Conservation (phyloP, 495 filamentous ascomycete species). For the Penicillium coffeae region DNA sequence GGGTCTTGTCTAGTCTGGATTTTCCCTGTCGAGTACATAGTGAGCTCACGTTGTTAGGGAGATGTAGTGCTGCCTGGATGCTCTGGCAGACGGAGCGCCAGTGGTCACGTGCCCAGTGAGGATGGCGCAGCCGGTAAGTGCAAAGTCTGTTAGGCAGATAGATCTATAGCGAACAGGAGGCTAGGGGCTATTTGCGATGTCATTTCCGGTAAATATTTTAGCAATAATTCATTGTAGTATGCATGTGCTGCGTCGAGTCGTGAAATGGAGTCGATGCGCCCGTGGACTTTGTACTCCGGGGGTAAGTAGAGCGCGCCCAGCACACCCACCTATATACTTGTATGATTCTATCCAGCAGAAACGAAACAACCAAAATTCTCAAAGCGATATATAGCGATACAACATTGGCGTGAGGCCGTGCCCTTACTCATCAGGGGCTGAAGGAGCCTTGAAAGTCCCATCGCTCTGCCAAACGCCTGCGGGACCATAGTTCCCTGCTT, state of each 20-base stretch:
- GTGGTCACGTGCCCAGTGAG: conserved; percentile 2
- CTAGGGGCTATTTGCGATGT: no score
- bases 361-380: background rate
- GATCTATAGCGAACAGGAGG: no score
- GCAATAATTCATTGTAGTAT: background rate
- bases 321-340: background rate
- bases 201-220: no score
- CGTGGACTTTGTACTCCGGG: background rate
- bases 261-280: background rate
- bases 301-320: background rate
- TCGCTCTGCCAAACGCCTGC: conserved; percentile 72
- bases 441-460: conserved; percentile 60
- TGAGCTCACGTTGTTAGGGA: background rate
- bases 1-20: no score
- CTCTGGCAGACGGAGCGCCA: background rate
- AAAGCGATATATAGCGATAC: background rate
- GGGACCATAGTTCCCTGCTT: conserved; percentile 70
- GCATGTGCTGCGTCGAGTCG: background rate
- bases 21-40: background rate
- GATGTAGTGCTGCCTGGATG: conserved; percentile 1
- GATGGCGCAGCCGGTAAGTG: no score
- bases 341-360: conserved; percentile 4
- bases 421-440: background rate
- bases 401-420: background rate
- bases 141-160: no score